Conservation (phyloP, 495 filamentous ascomycete species). For the Apiosordaria backusii region DNA sequence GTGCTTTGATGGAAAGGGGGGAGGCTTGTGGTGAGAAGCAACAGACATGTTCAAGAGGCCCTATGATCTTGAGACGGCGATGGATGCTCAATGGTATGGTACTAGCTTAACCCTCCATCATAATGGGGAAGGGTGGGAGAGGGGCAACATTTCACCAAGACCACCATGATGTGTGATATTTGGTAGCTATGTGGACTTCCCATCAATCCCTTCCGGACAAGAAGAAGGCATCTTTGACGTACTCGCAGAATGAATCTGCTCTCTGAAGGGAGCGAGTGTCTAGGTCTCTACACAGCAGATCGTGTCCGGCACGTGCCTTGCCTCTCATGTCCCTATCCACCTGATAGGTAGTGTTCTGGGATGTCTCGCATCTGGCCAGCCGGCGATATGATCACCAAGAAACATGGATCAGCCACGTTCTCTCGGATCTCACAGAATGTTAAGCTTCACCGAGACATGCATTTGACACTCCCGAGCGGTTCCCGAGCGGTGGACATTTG, state of each 20-base stretch:
- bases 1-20: neutral
- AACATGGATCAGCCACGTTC: neutral
- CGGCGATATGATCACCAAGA: neutral
- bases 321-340: neutral
- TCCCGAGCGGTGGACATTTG: neutral
- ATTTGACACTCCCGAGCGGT: neutral
- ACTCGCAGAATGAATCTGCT: neutral
- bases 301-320: neutral
- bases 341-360: neutral
- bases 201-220: too few species aligned
- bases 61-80: neutral
- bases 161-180: too few species aligned
- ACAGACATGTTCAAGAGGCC: too few species aligned
- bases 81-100: neutral
- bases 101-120: too few species aligned
- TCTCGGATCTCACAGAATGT: neutral
- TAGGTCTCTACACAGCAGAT: neutral
- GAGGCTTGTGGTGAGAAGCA: neutral
- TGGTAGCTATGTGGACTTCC: too few species aligned
- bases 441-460: neutral
- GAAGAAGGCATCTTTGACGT: neutral
- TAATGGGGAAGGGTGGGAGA: too few species aligned
- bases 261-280: too few species aligned
- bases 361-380: neutral
- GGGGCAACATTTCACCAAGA: too few species aligned